Percentiles rank a stretch among this genome's conserved stretches.
Conservation (phyloP, 441 rosid species). For the Melastoma candidum region DNA sequence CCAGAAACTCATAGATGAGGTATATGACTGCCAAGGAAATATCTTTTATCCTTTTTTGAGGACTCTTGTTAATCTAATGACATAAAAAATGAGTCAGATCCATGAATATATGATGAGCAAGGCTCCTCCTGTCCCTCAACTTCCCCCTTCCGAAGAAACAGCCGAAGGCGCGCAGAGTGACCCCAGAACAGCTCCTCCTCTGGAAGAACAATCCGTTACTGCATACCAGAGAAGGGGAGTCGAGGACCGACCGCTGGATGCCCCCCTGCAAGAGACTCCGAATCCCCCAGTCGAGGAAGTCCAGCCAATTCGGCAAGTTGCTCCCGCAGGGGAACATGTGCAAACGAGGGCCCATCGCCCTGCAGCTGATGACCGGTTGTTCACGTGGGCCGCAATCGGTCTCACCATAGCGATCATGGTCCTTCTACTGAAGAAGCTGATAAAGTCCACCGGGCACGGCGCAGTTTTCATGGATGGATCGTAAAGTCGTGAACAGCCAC, state of each 20-base stretch:
- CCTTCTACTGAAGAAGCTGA: constrained; percentile 78
- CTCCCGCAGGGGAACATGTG: constrained; percentile 13
- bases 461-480: constrained; percentile 78
- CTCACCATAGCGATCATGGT: constrained; percentile 74
- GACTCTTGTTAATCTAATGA: too few relatives aligned
- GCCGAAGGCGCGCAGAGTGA: constrained; percentile 11
- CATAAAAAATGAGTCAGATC: constrained; percentile 34
- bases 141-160: constrained; percentile 28
- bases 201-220: constrained; percentile 20
- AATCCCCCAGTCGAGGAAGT: constrained; percentile 23
- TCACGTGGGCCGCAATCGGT: constrained; percentile 82
- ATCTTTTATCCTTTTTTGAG: background rate
- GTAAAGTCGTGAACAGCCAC: constrained; percentile 15
- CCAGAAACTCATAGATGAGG: constrained; percentile 85
- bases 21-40: constrained; percentile 8
- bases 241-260: constrained; percentile 36
- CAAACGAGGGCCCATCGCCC: constrained; percentile 41
- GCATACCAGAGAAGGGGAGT: constrained; percentile 23
- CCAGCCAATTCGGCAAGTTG: constrained; percentile 24
- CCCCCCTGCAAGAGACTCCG: constrained; percentile 17
- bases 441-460: constrained; percentile 68
- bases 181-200: constrained; percentile 9
- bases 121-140: constrained; percentile 52
- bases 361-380: constrained; percentile 56
- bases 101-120: constrained; percentile 79